Evolutionary conservation across 352 stramenopile species (phyloP), one percentile per base, ranked within the genome.

Genomic region (Globisporangium splendens): DNA sequence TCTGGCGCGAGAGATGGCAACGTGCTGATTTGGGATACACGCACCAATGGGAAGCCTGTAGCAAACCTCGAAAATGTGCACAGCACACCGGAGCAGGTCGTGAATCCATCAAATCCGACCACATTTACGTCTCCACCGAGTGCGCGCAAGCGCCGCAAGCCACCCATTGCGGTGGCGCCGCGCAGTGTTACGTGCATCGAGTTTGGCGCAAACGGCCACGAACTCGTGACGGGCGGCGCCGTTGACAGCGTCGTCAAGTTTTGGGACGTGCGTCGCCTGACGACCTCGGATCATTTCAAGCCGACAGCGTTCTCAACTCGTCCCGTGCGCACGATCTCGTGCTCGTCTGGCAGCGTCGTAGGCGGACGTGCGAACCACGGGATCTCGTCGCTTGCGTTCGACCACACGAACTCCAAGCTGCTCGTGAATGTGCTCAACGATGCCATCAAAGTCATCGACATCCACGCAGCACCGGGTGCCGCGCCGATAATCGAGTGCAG

Each of bases 121-220:
- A 42, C 43, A 22, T 83, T 87, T 46, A 54, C 62, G 17, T 73
- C 76, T 1, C 66, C 76, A 5, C 49, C 58, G 33, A 68, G 72
- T 60, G 41, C 65, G 59, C 62, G 65, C 52, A 69, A 69, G 59
- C 63, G 64, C 15, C 61, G 61, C 35, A 69, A 63, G 33, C 53
- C 54, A 0, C 39, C 35, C 2, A 55, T 58, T 1, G 50, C 53
- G 20, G 50, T 54, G 33, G 69, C 73, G 5, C 75, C 75, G 44
- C 66, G 75, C 3, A 91, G 81, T 61, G 81, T 89, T 24, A 91
- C 81, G 33, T 88, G 81, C 46, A 61, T 91, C n/a, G 79, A 87
- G 48, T 91, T 89, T 66, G 59, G 65, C 15, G 56, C 54, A 12
- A 60, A 60, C 24, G 72, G 66, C 3, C 56, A 72, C 0, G 72